A percentile compares a stretch with the other conserved stretches of the same genome.
Conservation (phyloP, 495 filamentous ascomycete species). For the Letharia lupina region DNA sequence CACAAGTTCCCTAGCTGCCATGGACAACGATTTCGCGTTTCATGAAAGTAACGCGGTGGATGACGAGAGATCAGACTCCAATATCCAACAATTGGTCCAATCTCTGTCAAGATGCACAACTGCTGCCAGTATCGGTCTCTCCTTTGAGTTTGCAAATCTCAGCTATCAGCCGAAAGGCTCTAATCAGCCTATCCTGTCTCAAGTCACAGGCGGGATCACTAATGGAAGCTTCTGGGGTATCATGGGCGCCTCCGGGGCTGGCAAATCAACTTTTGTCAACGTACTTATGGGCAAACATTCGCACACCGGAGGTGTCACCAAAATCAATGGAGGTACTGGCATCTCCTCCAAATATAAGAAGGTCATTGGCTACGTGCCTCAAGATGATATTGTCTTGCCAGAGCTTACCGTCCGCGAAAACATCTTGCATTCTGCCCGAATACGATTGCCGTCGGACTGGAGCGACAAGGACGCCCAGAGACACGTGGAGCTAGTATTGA, state of each 20-base stretch:
- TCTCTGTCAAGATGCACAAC: constrained; percentile 43
- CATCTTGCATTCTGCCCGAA: constrained; percentile 45
- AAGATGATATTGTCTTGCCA: constrained; percentile 43
- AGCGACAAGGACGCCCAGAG: constrained; percentile 30
- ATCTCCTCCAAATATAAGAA: constrained; percentile 42
- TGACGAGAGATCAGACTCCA: constrained; percentile 29
- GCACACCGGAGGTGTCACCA: constrained; percentile 36
- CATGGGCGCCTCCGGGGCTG: constrained; percentile 45
- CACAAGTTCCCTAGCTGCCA: not conserved
- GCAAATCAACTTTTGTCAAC: constrained; percentile 46
- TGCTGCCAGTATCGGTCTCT: constrained; percentile 41
- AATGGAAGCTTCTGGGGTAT: constrained; percentile 42
- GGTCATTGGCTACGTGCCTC: constrained; percentile 49
- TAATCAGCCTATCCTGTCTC: constrained; percentile 38
- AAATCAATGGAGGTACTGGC: constrained; percentile 41
- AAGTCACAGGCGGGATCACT: constrained; percentile 43
- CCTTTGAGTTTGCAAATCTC: constrained; percentile 41
- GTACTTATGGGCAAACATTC: constrained; percentile 44
- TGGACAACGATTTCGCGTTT: constrained; percentile 21
- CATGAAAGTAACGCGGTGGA: constrained; percentile 33
- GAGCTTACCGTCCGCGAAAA: constrained; percentile 47
- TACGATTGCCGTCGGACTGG: constrained; percentile 39
- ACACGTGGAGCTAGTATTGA: constrained; percentile 39
- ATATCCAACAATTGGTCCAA: constrained; percentile 41
- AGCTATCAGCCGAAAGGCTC: constrained; percentile 37